phyloP scores from a whole-genome alignment of 805 yeast genomes.

The Ogataea trehaloabstinens region DNA sequence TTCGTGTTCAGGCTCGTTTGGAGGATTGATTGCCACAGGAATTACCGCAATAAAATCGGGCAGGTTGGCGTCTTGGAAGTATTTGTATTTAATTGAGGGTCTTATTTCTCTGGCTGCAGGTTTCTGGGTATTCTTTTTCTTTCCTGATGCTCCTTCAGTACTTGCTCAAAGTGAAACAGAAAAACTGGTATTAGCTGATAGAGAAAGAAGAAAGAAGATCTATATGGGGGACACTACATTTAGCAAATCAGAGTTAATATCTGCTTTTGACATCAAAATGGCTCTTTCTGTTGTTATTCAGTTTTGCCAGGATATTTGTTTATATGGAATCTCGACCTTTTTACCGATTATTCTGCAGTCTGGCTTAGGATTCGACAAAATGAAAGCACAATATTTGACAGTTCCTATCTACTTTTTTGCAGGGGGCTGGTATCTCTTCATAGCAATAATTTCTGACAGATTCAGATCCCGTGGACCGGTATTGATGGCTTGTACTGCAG shows the following conservation, averaged over 20 bases:
- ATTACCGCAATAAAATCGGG: slow-evolving; percentile 31
- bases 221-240: slow-evolving; percentile 7
- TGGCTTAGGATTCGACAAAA: slow-evolving; percentile 29
- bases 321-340: slow-evolving; percentile 43
- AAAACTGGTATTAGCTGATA: slow-evolving; percentile 7
- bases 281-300: slow-evolving; percentile 37
- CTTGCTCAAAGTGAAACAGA: slow-evolving; percentile 9
- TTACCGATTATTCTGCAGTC: slow-evolving; percentile 38
- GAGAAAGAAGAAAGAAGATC: slow-evolving; percentile 7
- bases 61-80: slow-evolving; percentile 18
- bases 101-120: slow-evolving; percentile 8
- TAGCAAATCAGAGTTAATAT: slow-evolving; percentile 19
- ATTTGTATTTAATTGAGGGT: slow-evolving; percentile 16
- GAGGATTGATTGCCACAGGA: slow-evolving; percentile 45
- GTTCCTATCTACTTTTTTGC: slow-evolving; percentile 39
- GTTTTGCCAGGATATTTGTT: slow-evolving; percentile 41
- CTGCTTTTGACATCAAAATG: slow-evolving; percentile 39
- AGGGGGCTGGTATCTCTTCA: slow-evolving; percentile 26
- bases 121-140: slow-evolving; percentile 10
- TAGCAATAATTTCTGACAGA: slow-evolving; percentile 29
- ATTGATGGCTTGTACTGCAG: slow-evolving; percentile 23
- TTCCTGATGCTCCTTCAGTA: slow-evolving; percentile 12
- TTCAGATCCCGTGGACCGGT: slow-evolving; percentile 32
- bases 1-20: slow-evolving; percentile 54
- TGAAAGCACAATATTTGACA: slow-evolving; percentile 39